Evolutionary conservation across 2,329 filamentous ascomycete genomes (phyloP).

Genomic region (Aspergillus uvarum): DNA sequence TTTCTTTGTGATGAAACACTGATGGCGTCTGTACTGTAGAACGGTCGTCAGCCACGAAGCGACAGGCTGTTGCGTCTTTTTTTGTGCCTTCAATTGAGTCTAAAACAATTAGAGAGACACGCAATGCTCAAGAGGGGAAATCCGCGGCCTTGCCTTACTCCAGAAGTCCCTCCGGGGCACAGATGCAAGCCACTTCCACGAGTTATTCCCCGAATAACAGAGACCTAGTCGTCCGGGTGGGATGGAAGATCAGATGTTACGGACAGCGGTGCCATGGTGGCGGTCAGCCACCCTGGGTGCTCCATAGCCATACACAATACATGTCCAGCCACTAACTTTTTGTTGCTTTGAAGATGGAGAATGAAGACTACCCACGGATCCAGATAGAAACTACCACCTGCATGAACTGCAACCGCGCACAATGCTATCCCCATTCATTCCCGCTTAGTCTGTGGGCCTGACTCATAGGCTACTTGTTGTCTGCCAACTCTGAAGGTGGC

Average conservation of each 20-base stretch:
- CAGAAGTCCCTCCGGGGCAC: neutral
- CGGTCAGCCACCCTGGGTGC: slow-evolving; percentile 17
- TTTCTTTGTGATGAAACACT: neutral
- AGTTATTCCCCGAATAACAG: slow-evolving; percentile 1
- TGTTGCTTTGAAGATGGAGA: slow-evolving; percentile 12
- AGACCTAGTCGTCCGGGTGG: neutral
- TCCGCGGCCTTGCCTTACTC: neutral
- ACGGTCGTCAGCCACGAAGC: neutral
- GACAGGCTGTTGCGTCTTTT: neutral
- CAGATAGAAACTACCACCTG: slow-evolving; percentile 14
- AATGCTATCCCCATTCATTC: neutral
- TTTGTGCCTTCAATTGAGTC: neutral
- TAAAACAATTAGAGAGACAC: neutral
- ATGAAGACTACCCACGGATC: slow-evolving; percentile 14
- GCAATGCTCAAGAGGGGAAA: neutral
- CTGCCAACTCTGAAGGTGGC: neutral
- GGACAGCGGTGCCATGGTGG: slow-evolving; percentile 13
- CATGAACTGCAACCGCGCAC: slow-evolving; percentile 20
- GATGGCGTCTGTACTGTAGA: neutral
- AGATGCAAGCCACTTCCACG: slow-evolving; percentile 8
- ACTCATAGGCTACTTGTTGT: neutral
- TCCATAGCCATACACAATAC: slow-evolving; percentile 9
- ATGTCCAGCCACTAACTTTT: slow-evolving; percentile 19
- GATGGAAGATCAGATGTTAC: slow-evolving; percentile 5
- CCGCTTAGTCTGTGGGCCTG: neutral